These are phyloP conservation scores for Calonectria pseudoturangicola DNA, from an alignment of 2,329 filamentous ascomycete species.

Conservation along the genomic window DNA sequence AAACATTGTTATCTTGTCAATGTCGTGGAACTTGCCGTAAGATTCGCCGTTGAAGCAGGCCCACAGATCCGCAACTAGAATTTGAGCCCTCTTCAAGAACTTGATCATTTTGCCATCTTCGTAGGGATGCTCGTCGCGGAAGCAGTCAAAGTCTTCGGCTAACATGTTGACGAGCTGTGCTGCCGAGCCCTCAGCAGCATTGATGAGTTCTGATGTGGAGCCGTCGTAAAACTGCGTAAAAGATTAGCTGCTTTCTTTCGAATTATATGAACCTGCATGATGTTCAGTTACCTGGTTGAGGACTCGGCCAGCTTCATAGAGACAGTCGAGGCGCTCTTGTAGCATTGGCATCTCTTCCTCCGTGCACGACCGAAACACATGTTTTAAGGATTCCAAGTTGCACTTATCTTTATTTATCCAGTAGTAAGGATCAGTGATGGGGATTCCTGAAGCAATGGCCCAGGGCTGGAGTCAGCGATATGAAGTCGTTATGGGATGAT, in stretches of 20 bases:
- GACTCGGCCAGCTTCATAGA: constrained; percentile 88
- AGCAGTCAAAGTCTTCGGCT: constrained; percentile 87
- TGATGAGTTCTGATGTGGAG: constrained; percentile 83
- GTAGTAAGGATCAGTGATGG: constrained; percentile 91
- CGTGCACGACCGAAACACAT: constrained; percentile 91
- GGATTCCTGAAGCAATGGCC: constrained; percentile 75
- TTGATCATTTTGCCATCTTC: constrained; percentile 83
- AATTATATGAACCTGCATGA: too few species aligned
- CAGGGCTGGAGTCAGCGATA: constrained; percentile 28
- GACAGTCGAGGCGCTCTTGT: constrained; percentile 83
- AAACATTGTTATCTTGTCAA: constrained; percentile 98
- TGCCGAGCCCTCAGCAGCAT: constrained; percentile 85
- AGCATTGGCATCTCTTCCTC: constrained; percentile 92
- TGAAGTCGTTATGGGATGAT: constrained; percentile 11
- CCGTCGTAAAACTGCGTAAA: constrained; percentile 81
- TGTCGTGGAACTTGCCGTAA: constrained; percentile 90
- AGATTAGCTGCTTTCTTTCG: constrained; percentile 23
- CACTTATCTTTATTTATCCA: constrained; percentile 88
- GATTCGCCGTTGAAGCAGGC: constrained; percentile 90
- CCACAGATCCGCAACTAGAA: constrained; percentile 96
- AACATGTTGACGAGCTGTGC: constrained; percentile 90
- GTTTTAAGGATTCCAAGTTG: constrained; percentile 81
- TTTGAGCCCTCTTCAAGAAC: constrained; percentile 95
- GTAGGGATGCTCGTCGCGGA: constrained; percentile 87
- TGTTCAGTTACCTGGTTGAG: constrained; percentile 80